These are phyloP conservation scores for Cercophora newfieldiana DNA, from an alignment of 495 filamentous ascomycete genomes.

Conservation along the genomic window DNA sequence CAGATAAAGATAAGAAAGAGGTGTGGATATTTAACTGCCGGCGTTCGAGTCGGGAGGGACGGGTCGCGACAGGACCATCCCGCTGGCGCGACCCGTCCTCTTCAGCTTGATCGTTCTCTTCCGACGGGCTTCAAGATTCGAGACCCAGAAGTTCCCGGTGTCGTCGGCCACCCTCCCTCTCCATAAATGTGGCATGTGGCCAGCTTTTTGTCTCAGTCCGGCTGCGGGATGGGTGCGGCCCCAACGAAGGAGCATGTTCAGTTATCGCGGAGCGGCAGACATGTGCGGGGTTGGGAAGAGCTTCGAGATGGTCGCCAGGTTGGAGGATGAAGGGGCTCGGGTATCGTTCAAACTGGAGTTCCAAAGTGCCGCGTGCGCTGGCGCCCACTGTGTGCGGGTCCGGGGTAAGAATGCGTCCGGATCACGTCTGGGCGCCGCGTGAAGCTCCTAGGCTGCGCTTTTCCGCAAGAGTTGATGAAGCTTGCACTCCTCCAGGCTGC, in stretches of 20 bases:
- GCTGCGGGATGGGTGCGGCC: neutral
- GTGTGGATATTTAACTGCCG: neutral
- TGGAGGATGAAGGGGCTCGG: neutral
- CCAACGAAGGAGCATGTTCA: too few relatives aligned
- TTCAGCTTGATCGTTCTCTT: neutral
- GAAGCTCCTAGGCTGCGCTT: neutral
- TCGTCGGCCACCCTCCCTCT: neutral
- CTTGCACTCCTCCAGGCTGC: neutral
- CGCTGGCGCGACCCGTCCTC: neutral
- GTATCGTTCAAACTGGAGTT: neutral
- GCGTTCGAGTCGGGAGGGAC: neutral
- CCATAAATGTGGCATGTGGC: neutral
- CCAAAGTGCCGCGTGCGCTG: neutral
- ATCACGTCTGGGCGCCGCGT: neutral
- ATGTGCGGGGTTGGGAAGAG: neutral
- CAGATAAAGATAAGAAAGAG: neutral
- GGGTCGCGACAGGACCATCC: slow-evolving; percentile 6
- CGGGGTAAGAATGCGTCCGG: neutral
- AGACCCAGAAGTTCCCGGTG: too few relatives aligned
- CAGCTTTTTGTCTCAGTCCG: slow-evolving; percentile 8
- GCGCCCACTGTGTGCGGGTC: neutral
- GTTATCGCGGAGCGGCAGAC: neutral
- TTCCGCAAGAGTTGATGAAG: neutral
- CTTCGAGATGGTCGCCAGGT: neutral
- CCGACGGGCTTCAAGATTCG: neutral